Percentiles rank a stretch among this genome's conserved stretches.
Evolutionary conservation across 1,139 yeast genomes (phyloP).

Genomic region (Taphrina populina): DNA sequence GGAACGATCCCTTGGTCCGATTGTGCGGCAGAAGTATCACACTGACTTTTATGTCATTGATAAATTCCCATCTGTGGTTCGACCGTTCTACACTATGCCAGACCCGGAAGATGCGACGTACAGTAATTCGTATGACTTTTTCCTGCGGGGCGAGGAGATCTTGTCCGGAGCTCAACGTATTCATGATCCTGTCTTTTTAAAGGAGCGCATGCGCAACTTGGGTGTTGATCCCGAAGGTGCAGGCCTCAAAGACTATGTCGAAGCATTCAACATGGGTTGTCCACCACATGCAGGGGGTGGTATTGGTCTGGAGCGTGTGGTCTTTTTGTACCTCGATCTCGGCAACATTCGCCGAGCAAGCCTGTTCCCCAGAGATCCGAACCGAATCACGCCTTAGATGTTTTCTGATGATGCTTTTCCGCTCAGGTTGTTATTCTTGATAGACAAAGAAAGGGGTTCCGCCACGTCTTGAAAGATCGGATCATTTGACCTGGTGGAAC

Average conservation of each 20-base stretch:
- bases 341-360: slow-evolving; percentile 97
- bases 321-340: slow-evolving; percentile 94
- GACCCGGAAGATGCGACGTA: slow-evolving; percentile 77
- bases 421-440: too few species aligned
- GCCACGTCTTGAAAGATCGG: too few species aligned
- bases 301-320: slow-evolving; percentile 96
- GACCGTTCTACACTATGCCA: slow-evolving; percentile 99
- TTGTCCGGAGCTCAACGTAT: slow-evolving; percentile 98
- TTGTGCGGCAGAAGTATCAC: slow-evolving; percentile 89
- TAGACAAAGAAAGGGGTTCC: too few species aligned
- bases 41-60: slow-evolving; percentile 97
- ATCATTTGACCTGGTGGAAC: too few species aligned
- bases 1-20: slow-evolving; percentile 86
- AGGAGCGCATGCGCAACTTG: slow-evolving; percentile 76
- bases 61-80: slow-evolving; percentile 91
- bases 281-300: slow-evolving; percentile 99
- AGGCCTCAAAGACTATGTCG: slow-evolving; percentile 85
- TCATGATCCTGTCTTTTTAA: slow-evolving; percentile 83
- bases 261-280: slow-evolving; percentile 91
- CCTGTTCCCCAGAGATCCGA: slow-evolving; percentile 98
- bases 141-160: slow-evolving; percentile 99
- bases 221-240: slow-evolving; percentile 77
- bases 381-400: slow-evolving; percentile 84
- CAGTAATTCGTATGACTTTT: slow-evolving; percentile 75
- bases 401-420: too few species aligned